Conservation (phyloP, 148 eudicot species). For the Tetragonia tetragonoides region DNA sequence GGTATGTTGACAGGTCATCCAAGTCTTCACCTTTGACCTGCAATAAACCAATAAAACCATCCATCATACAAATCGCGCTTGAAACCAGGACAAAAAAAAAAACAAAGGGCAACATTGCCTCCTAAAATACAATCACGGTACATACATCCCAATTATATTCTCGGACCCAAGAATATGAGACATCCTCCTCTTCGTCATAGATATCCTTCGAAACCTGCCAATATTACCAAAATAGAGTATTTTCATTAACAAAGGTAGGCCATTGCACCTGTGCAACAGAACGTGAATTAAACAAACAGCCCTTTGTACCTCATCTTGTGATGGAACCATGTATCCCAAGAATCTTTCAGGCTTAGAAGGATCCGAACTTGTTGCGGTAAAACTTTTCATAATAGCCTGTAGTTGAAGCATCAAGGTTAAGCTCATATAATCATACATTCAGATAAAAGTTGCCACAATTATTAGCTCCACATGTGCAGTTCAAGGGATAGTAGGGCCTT, state of each 20-base stretch:
- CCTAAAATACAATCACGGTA: slow-evolving; percentile 6
- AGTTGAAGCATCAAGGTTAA: slow-evolving; percentile 4
- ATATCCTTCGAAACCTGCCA: slow-evolving; percentile 82
- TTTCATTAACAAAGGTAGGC: neutral
- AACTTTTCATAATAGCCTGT: slow-evolving; percentile 97
- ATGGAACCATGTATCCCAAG: slow-evolving; percentile 91
- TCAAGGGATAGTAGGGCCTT: neutral
- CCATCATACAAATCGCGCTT: neutral
- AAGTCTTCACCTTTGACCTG: slow-evolving; percentile 90
- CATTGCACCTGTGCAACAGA: neutral
- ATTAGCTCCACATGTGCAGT: neutral
- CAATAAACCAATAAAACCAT: slow-evolving; percentile 8
- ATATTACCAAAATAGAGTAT: slow-evolving; percentile 14
- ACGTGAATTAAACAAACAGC: neutral
- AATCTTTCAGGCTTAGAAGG: slow-evolving; percentile 67
- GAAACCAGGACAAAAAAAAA: neutral
- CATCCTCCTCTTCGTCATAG: slow-evolving; percentile 83
- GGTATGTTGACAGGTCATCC: slow-evolving; percentile 80
- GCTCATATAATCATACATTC: neutral
- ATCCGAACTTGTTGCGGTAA: slow-evolving; percentile 54
- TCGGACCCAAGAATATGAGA: slow-evolving; percentile 85
- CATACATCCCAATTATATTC: slow-evolving; percentile 98
- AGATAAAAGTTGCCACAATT: neutral
- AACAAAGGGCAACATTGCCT: neutral
- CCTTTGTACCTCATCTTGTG: slow-evolving; percentile 62